Evolutionary conservation across 1,284 basidiomycete genomes (phyloP).

Genomic region (Retiboletus flavoniger): DNA sequence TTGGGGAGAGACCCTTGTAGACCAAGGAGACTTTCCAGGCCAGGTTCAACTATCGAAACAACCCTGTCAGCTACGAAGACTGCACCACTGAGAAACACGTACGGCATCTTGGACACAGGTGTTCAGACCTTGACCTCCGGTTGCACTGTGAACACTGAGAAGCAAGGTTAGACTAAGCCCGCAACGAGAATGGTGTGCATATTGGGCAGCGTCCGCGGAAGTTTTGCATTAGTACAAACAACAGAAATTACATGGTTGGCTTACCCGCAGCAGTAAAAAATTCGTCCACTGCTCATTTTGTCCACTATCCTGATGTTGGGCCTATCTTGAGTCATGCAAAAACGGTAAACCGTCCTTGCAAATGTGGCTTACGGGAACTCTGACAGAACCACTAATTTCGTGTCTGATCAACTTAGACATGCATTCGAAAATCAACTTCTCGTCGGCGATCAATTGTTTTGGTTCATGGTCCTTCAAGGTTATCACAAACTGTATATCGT

Average conservation of each 20-base stretch:
- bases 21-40: slow-evolving; percentile 44
- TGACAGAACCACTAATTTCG: slow-evolving; percentile 12
- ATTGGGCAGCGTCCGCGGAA: slow-evolving; percentile 20
- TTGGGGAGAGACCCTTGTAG: slow-evolving; percentile 33
- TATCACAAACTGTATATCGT: slow-evolving; percentile 38
- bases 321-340: slow-evolving; percentile 9
- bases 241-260: slow-evolving; percentile 21
- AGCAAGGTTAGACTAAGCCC: not conserved
- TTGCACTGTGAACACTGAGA: slow-evolving; percentile 43
- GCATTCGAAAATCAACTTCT: slow-evolving; percentile 15
- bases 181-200: not conserved
- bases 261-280: slow-evolving; percentile 39
- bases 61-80: not conserved
- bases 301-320: slow-evolving; percentile 35
- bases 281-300: slow-evolving; percentile 30
- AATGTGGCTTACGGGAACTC: slow-evolving; percentile 25
- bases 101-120: slow-evolving; percentile 41
- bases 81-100: slow-evolving; percentile 1
- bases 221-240: not conserved
- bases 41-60: slow-evolving; percentile 35
- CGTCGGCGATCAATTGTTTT: slow-evolving; percentile 27
- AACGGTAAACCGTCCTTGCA: not conserved
- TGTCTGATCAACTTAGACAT: slow-evolving; percentile 15
- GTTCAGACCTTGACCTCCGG: slow-evolving; percentile 47
- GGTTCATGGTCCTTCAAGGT: slow-evolving; percentile 28